Conservation (phyloP, 179 eudicot genomes). For the Beta lomatogona region DNA sequence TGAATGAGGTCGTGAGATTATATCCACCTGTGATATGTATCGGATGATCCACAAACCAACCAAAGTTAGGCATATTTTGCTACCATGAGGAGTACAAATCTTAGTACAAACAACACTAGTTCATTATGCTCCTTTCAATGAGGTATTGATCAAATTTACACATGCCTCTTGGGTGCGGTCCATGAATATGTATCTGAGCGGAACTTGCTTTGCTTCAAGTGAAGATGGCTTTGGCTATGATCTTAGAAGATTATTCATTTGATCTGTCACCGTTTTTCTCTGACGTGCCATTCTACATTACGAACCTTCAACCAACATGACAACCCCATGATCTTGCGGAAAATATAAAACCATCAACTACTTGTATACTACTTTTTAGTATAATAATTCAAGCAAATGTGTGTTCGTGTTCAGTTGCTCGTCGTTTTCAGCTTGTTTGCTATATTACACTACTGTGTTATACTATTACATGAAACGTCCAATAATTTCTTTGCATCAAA, state of each 20-base stretch:
- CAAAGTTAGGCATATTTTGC: slow-evolving; percentile 23
- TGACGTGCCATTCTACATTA: slow-evolving; percentile 30
- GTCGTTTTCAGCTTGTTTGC: too few species aligned
- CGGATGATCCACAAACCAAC: slow-evolving; percentile 34
- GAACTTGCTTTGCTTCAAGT: slow-evolving; percentile 38
- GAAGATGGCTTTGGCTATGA: slow-evolving; percentile 39
- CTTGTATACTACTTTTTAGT: too few species aligned
- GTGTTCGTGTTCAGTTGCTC: too few species aligned
- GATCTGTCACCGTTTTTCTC: slow-evolving; percentile 29
- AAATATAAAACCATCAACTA: too few species aligned
- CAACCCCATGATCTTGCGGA: slow-evolving; percentile 1
- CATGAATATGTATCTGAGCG: slow-evolving; percentile 32
- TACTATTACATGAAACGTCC: too few species aligned
- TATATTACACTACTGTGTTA: too few species aligned
- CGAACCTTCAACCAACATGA: slow-evolving; percentile 36
- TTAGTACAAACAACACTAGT: slow-evolving; percentile 35
- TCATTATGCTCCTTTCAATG: slow-evolving; percentile 28
- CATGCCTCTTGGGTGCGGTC: slow-evolving; percentile 37
- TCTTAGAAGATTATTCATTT: slow-evolving; percentile 32
- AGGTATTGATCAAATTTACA: slow-evolving; percentile 31
- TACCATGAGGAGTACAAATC: slow-evolving; percentile 38
- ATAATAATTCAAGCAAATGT: too few species aligned
- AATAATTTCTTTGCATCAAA: too few species aligned
- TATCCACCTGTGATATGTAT: slow-evolving; percentile 40
- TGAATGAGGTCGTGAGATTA: slow-evolving; percentile 33